These are phyloP conservation scores for Speleostelium caveatum DNA, from an alignment of 78 protist genomes.

Conservation along the genomic window DNA sequence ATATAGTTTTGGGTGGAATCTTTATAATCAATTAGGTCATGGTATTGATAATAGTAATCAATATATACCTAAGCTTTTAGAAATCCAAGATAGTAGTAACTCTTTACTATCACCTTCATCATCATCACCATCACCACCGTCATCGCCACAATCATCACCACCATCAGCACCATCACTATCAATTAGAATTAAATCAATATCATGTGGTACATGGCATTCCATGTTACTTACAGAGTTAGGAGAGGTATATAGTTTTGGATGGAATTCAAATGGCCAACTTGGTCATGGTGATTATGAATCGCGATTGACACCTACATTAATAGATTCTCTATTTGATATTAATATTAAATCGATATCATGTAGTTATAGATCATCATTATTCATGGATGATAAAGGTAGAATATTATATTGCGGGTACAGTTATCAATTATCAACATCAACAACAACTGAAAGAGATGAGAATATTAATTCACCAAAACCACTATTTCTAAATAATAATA, in stretches of 20 bases:
- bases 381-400: constrained; percentile 2
- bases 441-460: too few relatives aligned
- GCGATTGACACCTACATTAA: not conserved
- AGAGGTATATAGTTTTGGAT: constrained; percentile 34
- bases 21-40: constrained; percentile 18
- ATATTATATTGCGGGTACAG: not conserved
- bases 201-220: constrained; percentile 29
- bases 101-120: too few relatives aligned
- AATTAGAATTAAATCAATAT: too few relatives aligned
- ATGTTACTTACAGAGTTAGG: not conserved
- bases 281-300: constrained; percentile 19
- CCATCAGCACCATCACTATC: too few relatives aligned
- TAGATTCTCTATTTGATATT: not conserved
- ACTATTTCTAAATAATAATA: too few relatives aligned
- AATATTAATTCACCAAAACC: too few relatives aligned
- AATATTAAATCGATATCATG: not conserved
- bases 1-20: constrained; percentile 15
- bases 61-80: not conserved
- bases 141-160: too few relatives aligned
- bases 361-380: not conserved
- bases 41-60: not conserved
- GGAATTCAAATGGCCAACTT: constrained; percentile 27
- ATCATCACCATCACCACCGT: too few relatives aligned
- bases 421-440: too few relatives aligned
- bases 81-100: not conserved